phyloP scores from a whole-genome alignment of 345 rosid species.

The Syzygium grande region DNA sequence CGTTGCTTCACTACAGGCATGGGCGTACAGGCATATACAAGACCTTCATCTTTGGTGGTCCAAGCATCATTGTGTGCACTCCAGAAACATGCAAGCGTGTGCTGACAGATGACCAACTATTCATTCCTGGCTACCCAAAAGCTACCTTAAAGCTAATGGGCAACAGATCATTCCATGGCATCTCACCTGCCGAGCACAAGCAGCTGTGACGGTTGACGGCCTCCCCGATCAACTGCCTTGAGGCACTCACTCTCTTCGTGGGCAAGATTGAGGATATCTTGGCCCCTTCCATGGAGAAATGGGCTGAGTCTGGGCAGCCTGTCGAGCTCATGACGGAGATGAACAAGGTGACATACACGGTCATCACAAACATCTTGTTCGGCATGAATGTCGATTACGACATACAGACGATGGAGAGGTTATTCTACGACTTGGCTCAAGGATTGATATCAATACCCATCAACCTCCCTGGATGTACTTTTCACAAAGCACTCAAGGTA shows the following conservation, averaged over 20 bases:
- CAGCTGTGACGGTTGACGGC: constrained; percentile 46
- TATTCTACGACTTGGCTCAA: constrained; percentile 13
- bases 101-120: constrained; percentile 24
- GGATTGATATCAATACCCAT: constrained; percentile 38
- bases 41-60: constrained; percentile 27
- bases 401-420: constrained; percentile 12
- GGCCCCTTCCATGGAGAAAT: constrained; percentile 14
- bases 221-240: constrained; percentile 43
- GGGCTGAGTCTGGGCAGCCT: constrained; percentile 13
- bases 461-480: constrained; percentile 13
- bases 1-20: constrained; percentile 7
- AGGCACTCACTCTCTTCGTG: constrained; percentile 35
- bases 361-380: constrained; percentile 24
- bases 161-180: constrained; percentile 21
- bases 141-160: constrained; percentile 21
- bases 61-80: constrained; percentile 23
- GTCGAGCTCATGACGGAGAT: constrained; percentile 22
- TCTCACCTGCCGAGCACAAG: constrained; percentile 47
- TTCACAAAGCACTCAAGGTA: neutral
- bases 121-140: constrained; percentile 23
- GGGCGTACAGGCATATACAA: constrained; percentile 26
- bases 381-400: constrained; percentile 12
- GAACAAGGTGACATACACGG: constrained; percentile 20
- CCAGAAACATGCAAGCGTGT: constrained; percentile 25
- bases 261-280: constrained; percentile 26